Evolutionary conservation across 2,329 filamentous ascomycete species (phyloP), one percentile per base, ranked within the genome.

Genomic region (Macrophomina pseudophaseolina): DNA sequence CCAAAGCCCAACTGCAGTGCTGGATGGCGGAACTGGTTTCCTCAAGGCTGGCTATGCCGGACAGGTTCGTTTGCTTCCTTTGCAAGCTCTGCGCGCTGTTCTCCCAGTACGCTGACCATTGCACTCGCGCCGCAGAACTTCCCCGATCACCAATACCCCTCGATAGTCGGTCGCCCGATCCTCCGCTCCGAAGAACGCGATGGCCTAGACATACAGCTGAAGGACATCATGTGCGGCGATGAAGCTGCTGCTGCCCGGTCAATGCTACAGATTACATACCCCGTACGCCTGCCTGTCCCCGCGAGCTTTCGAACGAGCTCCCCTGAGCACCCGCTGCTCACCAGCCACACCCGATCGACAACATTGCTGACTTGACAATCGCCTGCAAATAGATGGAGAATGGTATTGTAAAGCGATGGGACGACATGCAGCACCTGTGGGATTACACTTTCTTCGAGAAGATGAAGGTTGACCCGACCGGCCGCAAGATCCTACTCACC

Each of bases 171-270:
- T 78, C 92, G 95, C 74, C 95, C 95, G 62, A 99, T 99, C 81
- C 88, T 99, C 76, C 93, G 95, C 82, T 94, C 94, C 69, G 95
- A 99, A 85, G 95, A 99, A 82, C 84, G 90, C 87, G 81, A 91
- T 88, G 83, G 85, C 69, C 83, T 85, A 69, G 87, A 90, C 74
- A 86, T 90, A 70, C 84, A 90, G 72, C 88, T 94, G 81, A 98
- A 97, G 87, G 95, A 99, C 83, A 97, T 99, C 79, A 99, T 99
- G 95, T 98, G 94, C 82, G 95, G 95, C 79, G 95, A 99, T 83
- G 94, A 99, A 83, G 95, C 95, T 59, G 94, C 95, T 16, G 93
- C 93, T 64, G 94, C 95, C 71, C 90, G 95, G 75, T 97, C 92
- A 69, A 97, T 97, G 93, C 89, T 99, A 69, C 95, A 99, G 81